phyloP scores from a whole-genome alignment of 2,329 filamentous ascomycete species.

The Curvularia sp. region DNA sequence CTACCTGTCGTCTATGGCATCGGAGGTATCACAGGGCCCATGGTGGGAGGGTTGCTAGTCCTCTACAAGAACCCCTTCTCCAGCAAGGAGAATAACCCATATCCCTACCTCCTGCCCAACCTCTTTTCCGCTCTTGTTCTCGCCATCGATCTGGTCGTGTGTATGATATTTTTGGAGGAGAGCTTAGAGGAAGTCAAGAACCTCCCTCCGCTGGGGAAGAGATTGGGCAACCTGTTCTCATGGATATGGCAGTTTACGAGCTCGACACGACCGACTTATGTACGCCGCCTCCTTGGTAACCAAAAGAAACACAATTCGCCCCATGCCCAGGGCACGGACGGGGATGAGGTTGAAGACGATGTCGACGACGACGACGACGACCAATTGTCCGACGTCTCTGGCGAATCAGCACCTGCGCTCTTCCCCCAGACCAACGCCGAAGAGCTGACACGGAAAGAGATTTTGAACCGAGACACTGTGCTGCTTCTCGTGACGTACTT shows the following conservation, averaged over 20 bases:
- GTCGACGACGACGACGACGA: conserved; percentile 53
- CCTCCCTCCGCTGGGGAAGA: conserved; percentile 65
- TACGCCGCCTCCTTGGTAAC: conserved; percentile 52
- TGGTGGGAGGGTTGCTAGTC: conserved; percentile 86
- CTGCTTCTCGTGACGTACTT: conserved; percentile 84
- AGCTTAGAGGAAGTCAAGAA: conserved; percentile 73
- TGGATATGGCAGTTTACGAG: conserved; percentile 75
- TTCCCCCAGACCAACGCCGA: conserved; percentile 52
- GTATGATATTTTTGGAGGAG: conserved; percentile 85
- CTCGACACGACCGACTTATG: conserved; percentile 65
- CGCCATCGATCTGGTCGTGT: conserved; percentile 72
- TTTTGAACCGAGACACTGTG: conserved; percentile 82
- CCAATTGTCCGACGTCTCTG: conserved; percentile 48
- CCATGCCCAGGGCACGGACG: conserved; percentile 45
- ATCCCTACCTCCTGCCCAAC: conserved; percentile 88
- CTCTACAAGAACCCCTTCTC: conserved; percentile 66
- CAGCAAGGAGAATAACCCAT: conserved; percentile 61
- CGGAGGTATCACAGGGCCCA: conserved; percentile 89
- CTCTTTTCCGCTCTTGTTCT: conserved; percentile 77
- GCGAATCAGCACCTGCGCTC: conserved; percentile 46
- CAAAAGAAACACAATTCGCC: conserved; percentile 37
- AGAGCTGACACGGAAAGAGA: conserved; percentile 60
- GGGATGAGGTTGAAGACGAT: conserved; percentile 40
- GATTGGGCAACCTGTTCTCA: conserved; percentile 66
- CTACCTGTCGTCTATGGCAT: conserved; percentile 95